phyloP scores from a whole-genome alignment of 2,329 filamentous ascomycete species.

The Xylaria sp. region DNA sequence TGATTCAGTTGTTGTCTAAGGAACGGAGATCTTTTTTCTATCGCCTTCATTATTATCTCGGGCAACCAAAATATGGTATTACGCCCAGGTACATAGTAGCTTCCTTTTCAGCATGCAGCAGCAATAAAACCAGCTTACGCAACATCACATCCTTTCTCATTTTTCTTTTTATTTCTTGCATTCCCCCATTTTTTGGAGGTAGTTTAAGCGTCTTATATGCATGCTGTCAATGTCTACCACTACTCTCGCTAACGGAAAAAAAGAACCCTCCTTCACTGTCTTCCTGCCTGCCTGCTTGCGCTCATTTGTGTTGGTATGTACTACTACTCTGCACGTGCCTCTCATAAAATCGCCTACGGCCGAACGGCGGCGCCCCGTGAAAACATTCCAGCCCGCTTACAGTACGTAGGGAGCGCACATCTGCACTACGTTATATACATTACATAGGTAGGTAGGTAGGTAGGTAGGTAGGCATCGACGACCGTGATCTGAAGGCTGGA shows the following conservation, averaged over 20 bases:
- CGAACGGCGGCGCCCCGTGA: conserved; percentile 13
- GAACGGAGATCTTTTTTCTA: neutral
- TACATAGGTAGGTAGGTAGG: neutral
- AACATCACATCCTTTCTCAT: neutral
- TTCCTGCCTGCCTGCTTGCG: neutral
- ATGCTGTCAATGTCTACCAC: neutral
- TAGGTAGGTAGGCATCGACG: neutral
- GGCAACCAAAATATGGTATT: neutral
- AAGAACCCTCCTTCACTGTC: too few relatives aligned
- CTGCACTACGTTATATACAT: neutral
- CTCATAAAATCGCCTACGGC: conserved; percentile 24
- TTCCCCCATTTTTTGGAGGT: neutral
- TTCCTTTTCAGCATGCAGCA: neutral
- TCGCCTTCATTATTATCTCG: neutral
- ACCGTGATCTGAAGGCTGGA: neutral
- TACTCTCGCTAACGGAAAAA: conserved; percentile 6
- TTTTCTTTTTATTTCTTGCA: neutral
- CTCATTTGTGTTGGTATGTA: neutral
- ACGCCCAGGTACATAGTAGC: too few relatives aligned
- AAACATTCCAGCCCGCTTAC: neutral
- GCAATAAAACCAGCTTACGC: neutral
- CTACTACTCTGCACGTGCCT: conserved; percentile 4
- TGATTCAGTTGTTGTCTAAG: neutral
- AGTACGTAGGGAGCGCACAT: conserved; percentile 6
- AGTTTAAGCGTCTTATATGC: neutral